Evolutionary conservation across 2,329 filamentous ascomycete genomes (phyloP), one percentile per base, ranked within the genome.

Genomic region (Dryadomyces quercus-mongolicae): DNA sequence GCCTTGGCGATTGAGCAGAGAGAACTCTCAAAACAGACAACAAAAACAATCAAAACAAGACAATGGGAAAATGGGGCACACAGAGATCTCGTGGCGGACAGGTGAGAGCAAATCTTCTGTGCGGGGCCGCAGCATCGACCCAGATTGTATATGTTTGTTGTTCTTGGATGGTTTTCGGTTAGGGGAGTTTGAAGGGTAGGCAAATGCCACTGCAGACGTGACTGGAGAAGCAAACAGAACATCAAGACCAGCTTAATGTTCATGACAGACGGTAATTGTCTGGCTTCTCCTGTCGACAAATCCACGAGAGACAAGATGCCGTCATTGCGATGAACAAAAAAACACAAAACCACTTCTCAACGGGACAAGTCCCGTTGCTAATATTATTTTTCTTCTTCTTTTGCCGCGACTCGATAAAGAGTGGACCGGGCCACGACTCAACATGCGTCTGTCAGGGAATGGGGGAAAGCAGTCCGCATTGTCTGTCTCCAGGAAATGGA

Each of bases 71-170:
- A 46, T 18, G 36, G 40, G 47, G 34, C 50, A 52, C 42, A 49
- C 51, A 36, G 34, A 54, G 12, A 46, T 21, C 20, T 22, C 5
- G 15, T 16, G 20, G n/a, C 18, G 36, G 44, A 16, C 22, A 45
- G 43, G 12, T 42, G 13, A 16, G 16, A 20, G 34, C 13, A 16
- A 34, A 13, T 42, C 7, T 31, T 38, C 22, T 66, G 65, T 68
- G 70, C 48, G 72, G 69, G 73, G 72, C 63, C 73, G 74, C 68
- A 77, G 74, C 72, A 77, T 76, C 74, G 74, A 74, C 74, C 74
- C 72, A 70, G 66, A 68, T 54, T 55, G 56, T 53, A 12, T 13
- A 16, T 40, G 18, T 15, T 12, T 45, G 38, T 36, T 46, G 44
- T 46, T 21, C 42, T 42, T 20, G 46, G 42, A 46, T 40, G 13